Conservation (phyloP, 2,329 filamentous ascomycete species). For the Alternaria triticina region DNA sequence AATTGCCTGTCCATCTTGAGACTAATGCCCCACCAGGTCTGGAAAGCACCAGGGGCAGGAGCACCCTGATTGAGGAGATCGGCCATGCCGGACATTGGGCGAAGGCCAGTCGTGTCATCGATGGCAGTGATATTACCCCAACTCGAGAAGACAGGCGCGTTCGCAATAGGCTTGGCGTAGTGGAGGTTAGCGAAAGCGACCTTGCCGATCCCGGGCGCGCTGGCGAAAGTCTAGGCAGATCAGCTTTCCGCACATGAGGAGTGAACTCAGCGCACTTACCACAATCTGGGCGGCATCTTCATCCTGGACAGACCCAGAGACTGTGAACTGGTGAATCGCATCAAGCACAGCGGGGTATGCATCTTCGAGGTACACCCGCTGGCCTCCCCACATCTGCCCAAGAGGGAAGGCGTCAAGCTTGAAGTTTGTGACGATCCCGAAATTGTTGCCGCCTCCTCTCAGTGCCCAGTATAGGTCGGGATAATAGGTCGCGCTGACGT, state of each 20-base stretch:
- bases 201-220: slow-evolving; percentile 20
- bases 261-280: slow-evolving; percentile 2
- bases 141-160: slow-evolving; percentile 31
- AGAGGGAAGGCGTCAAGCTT: slow-evolving; percentile 24
- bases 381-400: slow-evolving; percentile 33
- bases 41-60: slow-evolving; percentile 5
- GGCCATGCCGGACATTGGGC: slow-evolving; percentile 26
- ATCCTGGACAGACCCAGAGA: slow-evolving; percentile 16
- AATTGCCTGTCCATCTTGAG: slow-evolving; percentile 24
- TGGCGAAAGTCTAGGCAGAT: slow-evolving; percentile 28
- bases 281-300: slow-evolving; percentile 28
- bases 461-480: slow-evolving; percentile 48
- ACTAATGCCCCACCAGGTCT: slow-evolving; percentile 30
- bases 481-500: slow-evolving; percentile 29
- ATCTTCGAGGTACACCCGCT: slow-evolving; percentile 15
- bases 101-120: slow-evolving; percentile 27
- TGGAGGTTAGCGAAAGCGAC: slow-evolving; percentile 26
- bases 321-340: slow-evolving; percentile 20
- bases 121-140: slow-evolving; percentile 31
- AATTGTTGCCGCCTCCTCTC: slow-evolving; percentile 41
- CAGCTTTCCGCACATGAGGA: neutral
- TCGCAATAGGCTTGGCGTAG: slow-evolving; percentile 29
- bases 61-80: slow-evolving; percentile 18
- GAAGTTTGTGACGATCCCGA: slow-evolving; percentile 42
- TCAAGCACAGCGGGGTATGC: slow-evolving; percentile 17